Conservation (phyloP, 148 eudicot species). For the Dysphania ambrosioides region DNA sequence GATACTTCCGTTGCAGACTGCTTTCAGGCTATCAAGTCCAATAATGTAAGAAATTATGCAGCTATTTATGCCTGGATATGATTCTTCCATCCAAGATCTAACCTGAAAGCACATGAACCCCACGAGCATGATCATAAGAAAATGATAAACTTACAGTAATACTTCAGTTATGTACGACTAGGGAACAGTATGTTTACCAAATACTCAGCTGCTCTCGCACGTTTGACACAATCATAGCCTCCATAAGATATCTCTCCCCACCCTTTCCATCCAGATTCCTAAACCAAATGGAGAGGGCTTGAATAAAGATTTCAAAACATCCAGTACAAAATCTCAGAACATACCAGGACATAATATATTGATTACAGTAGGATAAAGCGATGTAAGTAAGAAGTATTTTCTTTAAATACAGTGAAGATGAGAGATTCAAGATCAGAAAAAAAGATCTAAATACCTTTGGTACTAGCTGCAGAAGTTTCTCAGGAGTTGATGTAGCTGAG, state of each 20-base stretch:
- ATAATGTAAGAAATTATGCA: slow-evolving; percentile 72
- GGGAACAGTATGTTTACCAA: slow-evolving; percentile 44
- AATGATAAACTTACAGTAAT: neutral
- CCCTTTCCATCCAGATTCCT: slow-evolving; percentile 98
- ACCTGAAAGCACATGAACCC: slow-evolving; percentile 40
- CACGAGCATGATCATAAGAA: neutral
- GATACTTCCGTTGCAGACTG: slow-evolving; percentile 29
- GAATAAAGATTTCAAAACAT: neutral
- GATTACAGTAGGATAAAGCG: neutral
- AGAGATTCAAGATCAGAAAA: neutral
- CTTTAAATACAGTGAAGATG: too few species aligned
- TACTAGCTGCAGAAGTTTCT: slow-evolving; percentile 66
- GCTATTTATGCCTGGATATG: slow-evolving; percentile 51
- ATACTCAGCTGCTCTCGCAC: slow-evolving; percentile 89
- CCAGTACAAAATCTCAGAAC: neutral
- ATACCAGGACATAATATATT: neutral
- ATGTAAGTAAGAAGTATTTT: neutral
- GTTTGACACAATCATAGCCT: slow-evolving; percentile 70
- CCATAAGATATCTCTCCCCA: slow-evolving; percentile 99
- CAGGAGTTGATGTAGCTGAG: slow-evolving; percentile 50
- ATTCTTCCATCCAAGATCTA: slow-evolving; percentile 94
- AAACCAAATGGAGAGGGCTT: slow-evolving; percentile 1
- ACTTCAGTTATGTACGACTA: neutral
- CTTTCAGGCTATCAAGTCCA: slow-evolving; percentile 92
- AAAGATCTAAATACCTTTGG: slow-evolving; percentile 53